These are phyloP conservation scores for Phenoliferia sp. DNA, from an alignment of 1,284 basidiomycete genomes.

Conservation along the genomic window DNA sequence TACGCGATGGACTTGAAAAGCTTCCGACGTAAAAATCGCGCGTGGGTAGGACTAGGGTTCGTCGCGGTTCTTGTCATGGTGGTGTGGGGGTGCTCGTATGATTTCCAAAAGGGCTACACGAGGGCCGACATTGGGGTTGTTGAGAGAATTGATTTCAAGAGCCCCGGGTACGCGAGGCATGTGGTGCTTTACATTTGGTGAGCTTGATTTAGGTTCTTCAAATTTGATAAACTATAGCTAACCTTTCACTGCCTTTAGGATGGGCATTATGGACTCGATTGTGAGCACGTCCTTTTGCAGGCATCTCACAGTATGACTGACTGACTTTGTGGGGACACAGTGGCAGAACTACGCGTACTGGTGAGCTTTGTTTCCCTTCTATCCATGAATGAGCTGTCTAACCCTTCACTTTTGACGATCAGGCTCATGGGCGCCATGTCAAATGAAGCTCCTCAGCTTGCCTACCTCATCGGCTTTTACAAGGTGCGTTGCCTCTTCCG, in stretches of 20 bases:
- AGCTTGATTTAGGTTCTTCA: not conserved
- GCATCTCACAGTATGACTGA: too few relatives aligned
- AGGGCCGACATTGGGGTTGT: slow-evolving; percentile 49
- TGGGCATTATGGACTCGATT: slow-evolving; percentile 54
- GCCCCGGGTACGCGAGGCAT: slow-evolving; percentile 51
- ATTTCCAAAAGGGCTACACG: slow-evolving; percentile 65
- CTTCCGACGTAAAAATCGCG: slow-evolving; percentile 57
- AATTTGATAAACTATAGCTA: not conserved
- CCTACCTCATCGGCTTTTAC: slow-evolving; percentile 54
- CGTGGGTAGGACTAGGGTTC: slow-evolving; percentile 58
- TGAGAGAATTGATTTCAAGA: slow-evolving; percentile 54
- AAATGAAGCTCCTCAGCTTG: slow-evolving; percentile 57
- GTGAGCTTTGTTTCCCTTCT: slow-evolving; percentile 30
- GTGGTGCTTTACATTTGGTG: slow-evolving; percentile 55
- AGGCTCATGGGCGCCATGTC: slow-evolving; percentile 53
- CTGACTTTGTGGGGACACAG: too few relatives aligned
- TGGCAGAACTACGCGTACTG: slow-evolving; percentile 59
- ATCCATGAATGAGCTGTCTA: not conserved
- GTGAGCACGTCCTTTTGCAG: not conserved
- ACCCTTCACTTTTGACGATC: not conserved
- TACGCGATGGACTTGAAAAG: slow-evolving; percentile 56
- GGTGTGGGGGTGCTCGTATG: slow-evolving; percentile 63
- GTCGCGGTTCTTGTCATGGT: slow-evolving; percentile 59
- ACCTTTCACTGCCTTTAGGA: not conserved
- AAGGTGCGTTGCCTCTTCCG: slow-evolving; percentile 30